Evolutionary conservation across 345 rosid species (phyloP).

Genomic region (Fremontodendron californicum): DNA sequence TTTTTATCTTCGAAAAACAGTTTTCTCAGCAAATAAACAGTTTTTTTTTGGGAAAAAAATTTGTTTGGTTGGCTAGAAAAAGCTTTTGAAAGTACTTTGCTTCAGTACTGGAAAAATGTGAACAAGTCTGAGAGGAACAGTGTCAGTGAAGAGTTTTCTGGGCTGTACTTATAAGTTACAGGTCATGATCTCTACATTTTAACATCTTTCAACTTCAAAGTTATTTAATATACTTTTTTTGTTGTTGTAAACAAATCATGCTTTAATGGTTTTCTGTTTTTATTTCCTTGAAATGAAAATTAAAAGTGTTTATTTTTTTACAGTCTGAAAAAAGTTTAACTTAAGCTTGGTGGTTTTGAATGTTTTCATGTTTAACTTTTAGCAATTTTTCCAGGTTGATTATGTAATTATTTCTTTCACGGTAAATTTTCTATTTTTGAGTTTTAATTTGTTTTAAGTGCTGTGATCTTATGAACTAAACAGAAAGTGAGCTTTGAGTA

Average conservation of each 20-base stretch:
- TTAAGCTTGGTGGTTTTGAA: not conserved
- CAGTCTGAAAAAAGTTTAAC: not conserved
- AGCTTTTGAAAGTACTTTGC: conserved; percentile 19
- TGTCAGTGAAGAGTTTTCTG: conserved; percentile 16
- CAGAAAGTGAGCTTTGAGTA: not conserved
- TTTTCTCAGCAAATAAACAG: conserved; percentile 29
- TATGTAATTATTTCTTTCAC: not conserved
- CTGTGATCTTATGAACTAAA: conserved; percentile 1
- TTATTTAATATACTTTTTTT: not conserved
- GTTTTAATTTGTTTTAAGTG: not conserved
- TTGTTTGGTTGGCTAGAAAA: conserved; percentile 1
- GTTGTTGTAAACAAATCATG: not conserved
- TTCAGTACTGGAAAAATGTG: conserved; percentile 33
- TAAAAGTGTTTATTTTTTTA: not conserved
- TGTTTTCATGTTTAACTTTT: not conserved
- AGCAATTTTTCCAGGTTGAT: not conserved
- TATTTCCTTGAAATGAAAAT: not conserved
- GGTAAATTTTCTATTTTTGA: not conserved
- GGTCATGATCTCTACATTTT: conserved; percentile 40
- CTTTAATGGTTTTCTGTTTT: not conserved
- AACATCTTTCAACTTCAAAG: not conserved
- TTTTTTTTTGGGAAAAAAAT: conserved; percentile 10
- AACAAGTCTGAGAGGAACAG: conserved; percentile 14
- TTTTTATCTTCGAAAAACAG: conserved; percentile 20
- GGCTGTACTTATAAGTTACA: conserved; percentile 17